These are phyloP conservation scores for Castanopsis chinensis DNA, from an alignment of 306 rosid species.

Conservation along the genomic window DNA sequence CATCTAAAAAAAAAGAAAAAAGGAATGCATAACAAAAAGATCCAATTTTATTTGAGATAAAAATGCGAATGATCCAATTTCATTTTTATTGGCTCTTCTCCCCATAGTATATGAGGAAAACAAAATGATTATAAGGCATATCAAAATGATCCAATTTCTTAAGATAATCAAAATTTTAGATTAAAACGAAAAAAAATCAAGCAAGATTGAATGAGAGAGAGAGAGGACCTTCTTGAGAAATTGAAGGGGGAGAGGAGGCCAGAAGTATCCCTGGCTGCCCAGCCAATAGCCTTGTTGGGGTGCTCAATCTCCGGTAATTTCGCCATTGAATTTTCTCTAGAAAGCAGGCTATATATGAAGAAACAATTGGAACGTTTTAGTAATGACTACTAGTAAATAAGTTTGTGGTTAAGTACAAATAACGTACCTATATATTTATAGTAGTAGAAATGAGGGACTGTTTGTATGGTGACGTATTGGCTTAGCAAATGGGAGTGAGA, in stretches of 20 bases:
- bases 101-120: too few species aligned
- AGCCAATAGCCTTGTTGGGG: slow-evolving; percentile 41
- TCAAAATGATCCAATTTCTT: neutral
- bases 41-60: too few species aligned
- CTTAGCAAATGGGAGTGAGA: too few species aligned
- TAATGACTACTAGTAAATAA: too few species aligned
- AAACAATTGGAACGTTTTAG: neutral
- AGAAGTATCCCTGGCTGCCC: slow-evolving; percentile 43
- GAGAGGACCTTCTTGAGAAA: slow-evolving; percentile 45
- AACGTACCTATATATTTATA: too few species aligned
- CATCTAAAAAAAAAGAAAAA: too few species aligned
- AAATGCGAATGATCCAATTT: too few species aligned
- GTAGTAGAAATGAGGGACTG: too few species aligned
- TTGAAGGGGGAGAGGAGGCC: slow-evolving; percentile 48
- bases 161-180: neutral
- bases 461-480: too few species aligned
- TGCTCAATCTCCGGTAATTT: slow-evolving; percentile 21
- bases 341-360: neutral
- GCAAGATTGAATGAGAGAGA: neutral
- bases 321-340: slow-evolving; percentile 17
- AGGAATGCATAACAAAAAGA: neutral
- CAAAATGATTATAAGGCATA: too few species aligned
- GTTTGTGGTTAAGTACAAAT: too few species aligned
- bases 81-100: too few species aligned
- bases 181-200: neutral